Percentiles rank a stretch among this genome's conserved stretches.
These are phyloP conservation scores for Poronia punctata DNA, from an alignment of 495 filamentous ascomycete species.

Conservation along the genomic window DNA sequence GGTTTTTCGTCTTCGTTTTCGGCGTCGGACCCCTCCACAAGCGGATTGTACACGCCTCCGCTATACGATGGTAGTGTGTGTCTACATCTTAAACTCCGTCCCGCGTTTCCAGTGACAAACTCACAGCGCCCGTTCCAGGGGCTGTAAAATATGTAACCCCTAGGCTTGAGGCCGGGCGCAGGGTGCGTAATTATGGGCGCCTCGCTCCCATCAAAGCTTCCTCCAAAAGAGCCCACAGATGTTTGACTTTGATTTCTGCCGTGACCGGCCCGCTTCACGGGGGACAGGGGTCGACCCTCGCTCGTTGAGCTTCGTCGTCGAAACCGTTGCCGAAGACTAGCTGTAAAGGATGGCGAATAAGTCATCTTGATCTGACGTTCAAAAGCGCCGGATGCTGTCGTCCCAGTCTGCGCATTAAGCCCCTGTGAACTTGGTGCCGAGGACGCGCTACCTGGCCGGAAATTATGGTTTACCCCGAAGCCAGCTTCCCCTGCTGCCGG, in stretches of 20 bases:
- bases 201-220: conserved; percentile 22
- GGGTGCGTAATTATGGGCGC: conserved; percentile 33
- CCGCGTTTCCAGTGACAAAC: conserved; percentile 67
- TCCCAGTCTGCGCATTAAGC: neutral
- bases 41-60: conserved; percentile 32
- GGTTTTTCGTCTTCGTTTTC: conserved; percentile 11
- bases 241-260: conserved; percentile 26
- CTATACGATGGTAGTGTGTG: conserved; percentile 49
- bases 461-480: conserved; percentile 22
- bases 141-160: conserved; percentile 61
- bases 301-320: conserved; percentile 19
- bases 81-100: conserved; percentile 69
- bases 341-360: conserved; percentile 37
- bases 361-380: conserved; percentile 44
- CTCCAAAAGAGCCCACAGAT: conserved; percentile 31
- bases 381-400: conserved; percentile 29
- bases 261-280: conserved; percentile 19
- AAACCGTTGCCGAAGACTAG: conserved; percentile 35
- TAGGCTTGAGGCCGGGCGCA: conserved; percentile 37
- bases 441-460: conserved; percentile 22
- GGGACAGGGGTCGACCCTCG: conserved; percentile 12
- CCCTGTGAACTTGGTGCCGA: conserved; percentile 15
- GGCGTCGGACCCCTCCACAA: conserved; percentile 28
- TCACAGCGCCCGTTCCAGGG: conserved; percentile 84
- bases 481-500: conserved; percentile 23